Evolutionary conservation across 768 basidiomycete species (phyloP).

Genomic region (Exidia glandulosa): DNA sequence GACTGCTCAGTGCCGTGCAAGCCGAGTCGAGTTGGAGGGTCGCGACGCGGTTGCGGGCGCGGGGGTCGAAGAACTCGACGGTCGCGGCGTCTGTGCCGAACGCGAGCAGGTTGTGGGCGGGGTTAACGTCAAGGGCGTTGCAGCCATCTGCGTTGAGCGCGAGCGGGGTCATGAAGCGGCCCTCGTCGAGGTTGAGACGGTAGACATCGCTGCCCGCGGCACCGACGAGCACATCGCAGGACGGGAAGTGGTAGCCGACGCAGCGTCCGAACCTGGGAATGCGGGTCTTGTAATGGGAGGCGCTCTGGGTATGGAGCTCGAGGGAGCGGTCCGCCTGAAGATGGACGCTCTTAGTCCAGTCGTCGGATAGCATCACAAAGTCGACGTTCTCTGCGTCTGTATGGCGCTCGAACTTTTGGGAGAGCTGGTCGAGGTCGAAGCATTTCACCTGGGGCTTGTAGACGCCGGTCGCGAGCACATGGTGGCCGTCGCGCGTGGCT

Average conservation of each 20-base stretch:
- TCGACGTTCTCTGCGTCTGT: constrained; percentile 96
- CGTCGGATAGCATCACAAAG: constrained; percentile 92
- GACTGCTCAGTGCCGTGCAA: constrained; percentile 77
- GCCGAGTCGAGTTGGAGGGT: constrained; percentile 47
- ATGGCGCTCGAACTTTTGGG: constrained; percentile 91
- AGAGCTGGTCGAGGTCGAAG: constrained; percentile 88
- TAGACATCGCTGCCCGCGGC: constrained; percentile 83
- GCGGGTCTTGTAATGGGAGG: constrained; percentile 84
- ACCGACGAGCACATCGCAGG: constrained; percentile 80
- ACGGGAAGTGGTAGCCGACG: constrained; percentile 86
- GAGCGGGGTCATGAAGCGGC: constrained; percentile 80
- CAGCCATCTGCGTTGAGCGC: constrained; percentile 68
- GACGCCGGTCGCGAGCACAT: constrained; percentile 88
- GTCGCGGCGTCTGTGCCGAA: constrained; percentile 87
- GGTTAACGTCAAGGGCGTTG: constrained; percentile 86
- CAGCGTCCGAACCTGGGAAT: constrained; percentile 92
- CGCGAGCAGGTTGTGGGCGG: constrained; percentile 79
- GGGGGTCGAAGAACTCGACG: constrained; percentile 93
- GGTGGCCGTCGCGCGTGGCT: constrained; percentile 83
- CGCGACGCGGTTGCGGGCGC: constrained; percentile 69
- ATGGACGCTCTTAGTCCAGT: constrained; percentile 98
- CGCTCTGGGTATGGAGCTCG: constrained; percentile 88
- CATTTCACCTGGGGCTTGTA: constrained; percentile 97
- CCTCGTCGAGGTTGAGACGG: constrained; percentile 91
- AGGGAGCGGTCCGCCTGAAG: constrained; percentile 93